These are phyloP conservation scores for Nemania sp. DNA, from an alignment of 2,329 filamentous ascomycete species.

Conservation along the genomic window DNA sequence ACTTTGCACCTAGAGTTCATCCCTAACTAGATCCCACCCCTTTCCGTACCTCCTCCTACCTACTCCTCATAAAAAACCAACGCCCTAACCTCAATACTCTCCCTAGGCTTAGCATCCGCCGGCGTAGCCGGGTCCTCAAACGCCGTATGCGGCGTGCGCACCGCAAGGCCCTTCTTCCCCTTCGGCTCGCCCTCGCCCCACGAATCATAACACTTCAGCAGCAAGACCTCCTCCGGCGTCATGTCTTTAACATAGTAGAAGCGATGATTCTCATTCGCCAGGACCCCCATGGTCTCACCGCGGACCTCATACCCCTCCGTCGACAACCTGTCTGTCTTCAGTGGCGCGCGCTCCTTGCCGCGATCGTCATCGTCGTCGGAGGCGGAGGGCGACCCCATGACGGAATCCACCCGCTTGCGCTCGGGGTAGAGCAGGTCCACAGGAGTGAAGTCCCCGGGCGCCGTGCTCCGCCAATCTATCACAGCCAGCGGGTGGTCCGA, in stretches of 20 bases:
- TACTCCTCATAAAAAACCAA: slow-evolving; percentile 68
- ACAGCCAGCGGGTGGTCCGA: slow-evolving; percentile 72
- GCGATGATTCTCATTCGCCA: slow-evolving; percentile 67
- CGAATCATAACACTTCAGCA: slow-evolving; percentile 68
- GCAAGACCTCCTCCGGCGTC: slow-evolving; percentile 64
- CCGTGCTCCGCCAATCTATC: slow-evolving; percentile 70
- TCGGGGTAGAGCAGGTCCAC: slow-evolving; percentile 75
- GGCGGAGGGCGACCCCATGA: slow-evolving; percentile 37
- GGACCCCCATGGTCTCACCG: slow-evolving; percentile 72
- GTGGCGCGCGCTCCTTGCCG: slow-evolving; percentile 62
- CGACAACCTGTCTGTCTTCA: slow-evolving; percentile 62
- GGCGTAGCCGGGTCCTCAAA: slow-evolving; percentile 67
- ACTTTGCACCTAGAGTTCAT: too few relatives aligned
- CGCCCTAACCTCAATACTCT: slow-evolving; percentile 74
- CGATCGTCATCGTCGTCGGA: slow-evolving; percentile 66
- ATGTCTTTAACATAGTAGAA: slow-evolving; percentile 78
- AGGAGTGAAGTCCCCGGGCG: slow-evolving; percentile 68
- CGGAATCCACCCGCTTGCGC: slow-evolving; percentile 47
- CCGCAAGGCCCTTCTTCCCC: slow-evolving; percentile 57
- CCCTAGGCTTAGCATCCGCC: slow-evolving; percentile 57
- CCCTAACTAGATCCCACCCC: too few relatives aligned
- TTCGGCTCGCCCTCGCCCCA: slow-evolving; percentile 53
- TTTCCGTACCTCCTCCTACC: neutral
- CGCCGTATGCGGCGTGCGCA: slow-evolving; percentile 65
- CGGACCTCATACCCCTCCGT: slow-evolving; percentile 70